These are phyloP conservation scores for Sindora glabra DNA, from an alignment of 306 rosid genomes.

Conservation along the genomic window DNA sequence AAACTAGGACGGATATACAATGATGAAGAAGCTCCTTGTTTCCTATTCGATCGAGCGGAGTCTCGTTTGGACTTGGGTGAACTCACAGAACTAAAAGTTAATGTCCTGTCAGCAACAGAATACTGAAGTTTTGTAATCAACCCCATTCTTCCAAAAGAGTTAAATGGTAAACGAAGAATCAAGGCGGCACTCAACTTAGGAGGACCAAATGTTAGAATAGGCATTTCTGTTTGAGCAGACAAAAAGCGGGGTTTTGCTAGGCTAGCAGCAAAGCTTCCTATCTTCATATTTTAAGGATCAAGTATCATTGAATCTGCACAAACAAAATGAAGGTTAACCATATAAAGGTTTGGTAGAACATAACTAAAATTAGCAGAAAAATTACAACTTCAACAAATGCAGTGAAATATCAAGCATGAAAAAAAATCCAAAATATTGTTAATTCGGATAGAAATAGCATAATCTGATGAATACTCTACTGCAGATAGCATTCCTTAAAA, in stretches of 20 bases:
- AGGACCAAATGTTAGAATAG: slow-evolving; percentile 36
- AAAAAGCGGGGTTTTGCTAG: slow-evolving; percentile 50
- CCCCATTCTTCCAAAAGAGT: slow-evolving; percentile 34
- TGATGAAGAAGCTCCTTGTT: slow-evolving; percentile 43
- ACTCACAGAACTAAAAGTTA: slow-evolving; percentile 24
- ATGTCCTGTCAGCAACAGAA: slow-evolving; percentile 46
- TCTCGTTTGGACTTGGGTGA: slow-evolving; percentile 22
- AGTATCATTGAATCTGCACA: slow-evolving; percentile 37
- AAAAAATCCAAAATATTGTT: too few relatives aligned
- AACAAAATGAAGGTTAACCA: background rate
- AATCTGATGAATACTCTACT: too few relatives aligned
- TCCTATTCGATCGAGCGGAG: slow-evolving; percentile 27
- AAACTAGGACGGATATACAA: slow-evolving; percentile 74
- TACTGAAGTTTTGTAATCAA: slow-evolving; percentile 38
- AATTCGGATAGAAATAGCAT: too few relatives aligned
- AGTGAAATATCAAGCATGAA: background rate
- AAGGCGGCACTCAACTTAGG: slow-evolving; percentile 37
- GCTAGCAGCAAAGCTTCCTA: slow-evolving; percentile 41
- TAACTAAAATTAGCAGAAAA: slow-evolving; percentile 1
- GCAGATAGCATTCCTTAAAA: too few relatives aligned
- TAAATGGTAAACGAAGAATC: slow-evolving; percentile 29
- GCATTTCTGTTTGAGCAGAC: slow-evolving; percentile 45
- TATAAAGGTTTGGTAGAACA: background rate
- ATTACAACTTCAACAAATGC: background rate
- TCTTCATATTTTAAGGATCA: slow-evolving; percentile 32